Evolutionary conservation across 2,329 filamentous ascomycete species (phyloP).

Genomic region (Botrytis deweyae): DNA sequence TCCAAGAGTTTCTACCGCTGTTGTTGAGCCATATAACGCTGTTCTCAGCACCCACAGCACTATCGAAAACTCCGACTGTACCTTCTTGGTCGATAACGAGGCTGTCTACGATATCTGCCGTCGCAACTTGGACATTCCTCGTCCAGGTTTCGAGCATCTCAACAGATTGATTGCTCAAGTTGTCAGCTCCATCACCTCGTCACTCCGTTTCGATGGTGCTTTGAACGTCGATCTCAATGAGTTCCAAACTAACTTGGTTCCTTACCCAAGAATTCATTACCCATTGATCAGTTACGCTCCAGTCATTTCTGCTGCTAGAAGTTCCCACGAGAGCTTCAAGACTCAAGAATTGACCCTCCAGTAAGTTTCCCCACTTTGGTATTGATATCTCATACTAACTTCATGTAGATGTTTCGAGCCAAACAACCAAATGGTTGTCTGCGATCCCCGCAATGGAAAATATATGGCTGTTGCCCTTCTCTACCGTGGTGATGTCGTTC

Average conservation of each 20-base stretch:
- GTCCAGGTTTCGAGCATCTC: conserved; percentile 62
- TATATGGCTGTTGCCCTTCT: conserved; percentile 68
- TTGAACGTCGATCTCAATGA: conserved; percentile 68
- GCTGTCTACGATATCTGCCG: conserved; percentile 68
- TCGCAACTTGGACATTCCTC: conserved; percentile 62
- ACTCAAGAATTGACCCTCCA: conserved; percentile 64
- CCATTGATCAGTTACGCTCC: conserved; percentile 65
- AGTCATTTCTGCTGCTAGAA: conserved; percentile 59
- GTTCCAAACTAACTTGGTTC: conserved; percentile 69
- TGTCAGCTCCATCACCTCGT: conserved; percentile 65
- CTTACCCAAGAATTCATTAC: conserved; percentile 67
- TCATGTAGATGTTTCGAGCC: conserved; percentile 56
- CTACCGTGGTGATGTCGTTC: conserved; percentile 65
- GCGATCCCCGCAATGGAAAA: conserved; percentile 64
- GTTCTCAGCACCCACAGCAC: conserved; percentile 58
- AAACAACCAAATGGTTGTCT: conserved; percentile 67
- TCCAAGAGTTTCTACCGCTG: conserved; percentile 62
- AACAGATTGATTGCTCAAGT: conserved; percentile 68
- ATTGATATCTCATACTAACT: conserved; percentile 20
- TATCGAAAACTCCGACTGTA: conserved; percentile 67
- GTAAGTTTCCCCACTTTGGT: conserved; percentile 42
- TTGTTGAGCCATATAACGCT: conserved; percentile 68
- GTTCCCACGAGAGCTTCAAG: conserved; percentile 65
- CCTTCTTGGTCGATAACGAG: conserved; percentile 68
- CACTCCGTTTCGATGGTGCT: conserved; percentile 63